A percentile compares a stretch with the other conserved stretches of the same genome.
Conservation (phyloP, 202 grass and related monocot species). For the Alloteropsis angusta region DNA sequence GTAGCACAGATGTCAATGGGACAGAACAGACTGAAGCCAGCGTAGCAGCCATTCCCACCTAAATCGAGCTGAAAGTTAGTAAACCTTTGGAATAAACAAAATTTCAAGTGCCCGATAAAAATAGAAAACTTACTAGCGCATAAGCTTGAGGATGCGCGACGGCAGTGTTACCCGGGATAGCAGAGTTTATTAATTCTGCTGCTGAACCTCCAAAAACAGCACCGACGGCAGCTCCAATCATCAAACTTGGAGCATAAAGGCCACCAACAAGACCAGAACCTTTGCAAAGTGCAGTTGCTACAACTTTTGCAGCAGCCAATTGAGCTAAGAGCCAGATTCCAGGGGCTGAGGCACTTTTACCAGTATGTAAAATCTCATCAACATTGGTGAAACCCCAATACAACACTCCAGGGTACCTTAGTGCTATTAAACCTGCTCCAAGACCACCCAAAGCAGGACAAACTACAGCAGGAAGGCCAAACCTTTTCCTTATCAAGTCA, state of each 20-base stretch:
- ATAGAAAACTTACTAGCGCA: conserved; percentile 59
- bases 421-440: conserved; percentile 90
- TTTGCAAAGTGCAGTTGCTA: conserved; percentile 96
- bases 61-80: conserved; percentile 9
- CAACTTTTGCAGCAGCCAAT: conserved; percentile 86
- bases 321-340: conserved; percentile 96
- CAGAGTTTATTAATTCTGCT: conserved; percentile 82
- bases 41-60: conserved; percentile 99
- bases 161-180: conserved; percentile 83
- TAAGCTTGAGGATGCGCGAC: conserved; percentile 98
- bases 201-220: conserved; percentile 96
- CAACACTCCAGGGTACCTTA: conserved; percentile 91
- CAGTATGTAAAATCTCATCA: conserved; percentile 94
- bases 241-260: conserved; percentile 97
- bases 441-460: conserved; percentile 96
- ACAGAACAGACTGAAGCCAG: conserved; percentile 97
- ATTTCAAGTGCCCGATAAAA: background rate
- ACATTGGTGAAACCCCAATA: conserved; percentile 99
- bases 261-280: conserved; percentile 97
- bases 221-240: conserved; percentile 96
- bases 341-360: conserved; percentile 93
- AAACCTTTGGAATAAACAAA: conserved; percentile 4
- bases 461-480: conserved; percentile 86
- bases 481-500: conserved; percentile 78
- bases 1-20: conserved; percentile 90